Conservation (phyloP, 495 filamentous ascomycete species). For the Melanomma pulvis-pyrius region DNA sequence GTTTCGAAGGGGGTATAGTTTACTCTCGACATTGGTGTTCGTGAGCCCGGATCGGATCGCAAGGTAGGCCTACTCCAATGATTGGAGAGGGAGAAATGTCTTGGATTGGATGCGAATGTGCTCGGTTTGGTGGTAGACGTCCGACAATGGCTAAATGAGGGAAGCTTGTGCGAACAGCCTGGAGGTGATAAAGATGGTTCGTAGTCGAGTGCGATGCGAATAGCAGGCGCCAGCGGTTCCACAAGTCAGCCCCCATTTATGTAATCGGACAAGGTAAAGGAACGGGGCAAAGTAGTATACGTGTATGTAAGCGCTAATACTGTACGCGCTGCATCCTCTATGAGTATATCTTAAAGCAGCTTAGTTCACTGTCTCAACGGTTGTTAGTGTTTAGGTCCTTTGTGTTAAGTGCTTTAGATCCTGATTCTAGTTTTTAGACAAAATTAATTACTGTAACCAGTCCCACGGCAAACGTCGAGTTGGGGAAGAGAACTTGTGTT, state of each 20-base stretch:
- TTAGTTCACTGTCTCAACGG: no score
- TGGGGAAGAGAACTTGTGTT: no score
- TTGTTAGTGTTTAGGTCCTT: no score
- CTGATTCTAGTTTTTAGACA: no score
- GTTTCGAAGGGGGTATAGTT: background rate
- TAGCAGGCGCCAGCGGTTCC: background rate
- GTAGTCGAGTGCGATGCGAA: background rate
- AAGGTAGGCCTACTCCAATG: background rate
- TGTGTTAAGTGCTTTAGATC: no score
- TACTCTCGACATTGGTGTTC: background rate
- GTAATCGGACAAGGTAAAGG: no score
- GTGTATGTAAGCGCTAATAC: no score
- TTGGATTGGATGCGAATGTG: conserved; percentile 1
- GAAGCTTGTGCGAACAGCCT: background rate
- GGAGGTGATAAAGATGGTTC: background rate
- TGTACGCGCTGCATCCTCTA: no score
- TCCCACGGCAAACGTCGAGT: no score
- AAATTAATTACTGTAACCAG: no score
- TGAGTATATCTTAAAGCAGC: no score
- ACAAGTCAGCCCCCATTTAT: background rate
- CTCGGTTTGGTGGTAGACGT: background rate
- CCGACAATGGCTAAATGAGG: background rate
- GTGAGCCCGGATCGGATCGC: background rate
- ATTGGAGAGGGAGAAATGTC: background rate
- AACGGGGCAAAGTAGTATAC: no score